phyloP scores from a whole-genome alignment of 352 stramenopile genomes.

The Thalassiosira sp. region DNA sequence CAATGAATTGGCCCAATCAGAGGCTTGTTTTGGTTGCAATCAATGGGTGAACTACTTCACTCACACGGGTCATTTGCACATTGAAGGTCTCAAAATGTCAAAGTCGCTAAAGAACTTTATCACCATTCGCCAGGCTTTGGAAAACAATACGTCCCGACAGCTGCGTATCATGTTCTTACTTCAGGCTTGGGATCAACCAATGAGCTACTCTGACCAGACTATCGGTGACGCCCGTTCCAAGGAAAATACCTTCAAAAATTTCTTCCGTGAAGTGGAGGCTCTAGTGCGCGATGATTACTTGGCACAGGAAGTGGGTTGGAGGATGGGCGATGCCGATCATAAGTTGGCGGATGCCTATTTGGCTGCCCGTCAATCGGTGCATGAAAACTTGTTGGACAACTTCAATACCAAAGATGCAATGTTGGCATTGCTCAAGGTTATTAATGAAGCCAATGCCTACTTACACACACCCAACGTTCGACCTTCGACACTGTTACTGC shows the following conservation, averaged over 20 bases:
- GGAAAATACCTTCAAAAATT: slow-evolving; percentile 81
- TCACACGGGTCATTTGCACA: slow-evolving; percentile 98
- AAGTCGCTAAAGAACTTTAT: slow-evolving; percentile 99
- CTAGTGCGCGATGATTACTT: slow-evolving; percentile 69
- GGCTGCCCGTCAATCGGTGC: slow-evolving; percentile 62
- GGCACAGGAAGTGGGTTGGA: slow-evolving; percentile 68
- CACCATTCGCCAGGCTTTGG: slow-evolving; percentile 86
- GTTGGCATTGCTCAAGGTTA: slow-evolving; percentile 71
- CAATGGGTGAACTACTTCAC: slow-evolving; percentile 98
- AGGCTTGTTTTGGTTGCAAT: slow-evolving; percentile 73
- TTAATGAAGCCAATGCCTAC: slow-evolving; percentile 83
- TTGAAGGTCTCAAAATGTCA: slow-evolving; percentile 99
- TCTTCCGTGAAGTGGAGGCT: slow-evolving; percentile 80
- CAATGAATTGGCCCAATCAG: slow-evolving; percentile 96
- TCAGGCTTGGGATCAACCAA: slow-evolving; percentile 79
- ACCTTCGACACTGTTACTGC: slow-evolving; percentile 67
- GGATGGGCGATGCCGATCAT: slow-evolving; percentile 58
- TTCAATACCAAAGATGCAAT: slow-evolving; percentile 83
- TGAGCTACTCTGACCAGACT: slow-evolving; percentile 84
- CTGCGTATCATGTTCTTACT: slow-evolving; percentile 82
- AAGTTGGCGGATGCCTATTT: slow-evolving; percentile 60
- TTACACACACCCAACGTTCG: slow-evolving; percentile 62
- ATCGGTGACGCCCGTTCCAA: slow-evolving; percentile 78
- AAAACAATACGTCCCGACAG: slow-evolving; percentile 78
- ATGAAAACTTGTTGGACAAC: slow-evolving; percentile 82